Conservation (phyloP, 257 asterid species). For the Solanum peruvianum region DNA sequence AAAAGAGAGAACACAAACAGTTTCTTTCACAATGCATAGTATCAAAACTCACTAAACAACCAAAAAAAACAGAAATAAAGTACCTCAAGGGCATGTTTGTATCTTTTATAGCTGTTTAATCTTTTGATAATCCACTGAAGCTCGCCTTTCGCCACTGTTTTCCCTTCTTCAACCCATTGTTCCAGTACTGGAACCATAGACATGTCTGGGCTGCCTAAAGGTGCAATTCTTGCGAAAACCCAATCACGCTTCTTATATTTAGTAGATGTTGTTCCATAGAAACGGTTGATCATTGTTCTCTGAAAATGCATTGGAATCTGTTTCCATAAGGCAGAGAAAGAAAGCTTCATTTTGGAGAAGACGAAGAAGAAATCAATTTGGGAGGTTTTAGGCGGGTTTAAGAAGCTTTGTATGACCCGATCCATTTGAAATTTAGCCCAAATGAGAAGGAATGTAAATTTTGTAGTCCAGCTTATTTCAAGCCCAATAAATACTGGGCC, state of each 20-base stretch:
- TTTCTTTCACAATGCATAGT: background rate
- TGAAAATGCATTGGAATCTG: background rate
- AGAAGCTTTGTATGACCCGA: background rate
- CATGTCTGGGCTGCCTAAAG: constrained; percentile 38
- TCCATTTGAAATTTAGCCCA: background rate
- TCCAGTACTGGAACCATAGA: constrained; percentile 45
- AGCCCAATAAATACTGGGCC: background rate
- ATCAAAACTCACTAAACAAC: background rate
- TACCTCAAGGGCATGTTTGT: constrained; percentile 73
- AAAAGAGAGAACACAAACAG: background rate
- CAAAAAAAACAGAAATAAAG: background rate
- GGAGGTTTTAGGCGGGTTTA: background rate
- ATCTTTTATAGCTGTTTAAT: constrained; percentile 27
- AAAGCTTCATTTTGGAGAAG: constrained; percentile 3
- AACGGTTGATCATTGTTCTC: background rate
- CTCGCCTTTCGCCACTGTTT: constrained; percentile 3
- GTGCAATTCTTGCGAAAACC: constrained; percentile 26
- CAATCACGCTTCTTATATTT: background rate
- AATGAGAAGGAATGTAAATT: background rate
- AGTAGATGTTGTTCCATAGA: background rate
- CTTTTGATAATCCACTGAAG: constrained; percentile 18
- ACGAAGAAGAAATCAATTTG: background rate
- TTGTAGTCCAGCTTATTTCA: background rate
- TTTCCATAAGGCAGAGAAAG: background rate
- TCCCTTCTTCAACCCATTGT: constrained; percentile 49